Conservation (phyloP, 495 filamentous ascomycete genomes). For the Neurospora tetrasperma region DNA sequence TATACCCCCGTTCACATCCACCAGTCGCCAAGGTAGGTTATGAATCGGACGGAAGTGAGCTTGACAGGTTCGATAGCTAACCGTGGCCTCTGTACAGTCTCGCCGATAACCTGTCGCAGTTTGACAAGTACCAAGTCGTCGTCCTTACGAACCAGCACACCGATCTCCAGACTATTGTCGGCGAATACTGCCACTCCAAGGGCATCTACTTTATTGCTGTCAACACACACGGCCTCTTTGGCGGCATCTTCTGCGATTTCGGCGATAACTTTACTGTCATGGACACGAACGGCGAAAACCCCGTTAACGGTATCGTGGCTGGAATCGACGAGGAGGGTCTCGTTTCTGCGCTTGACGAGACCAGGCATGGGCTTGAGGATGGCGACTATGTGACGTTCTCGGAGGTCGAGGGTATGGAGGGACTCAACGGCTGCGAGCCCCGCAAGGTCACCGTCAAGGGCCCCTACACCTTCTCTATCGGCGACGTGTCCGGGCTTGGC, state of each 20-base stretch:
- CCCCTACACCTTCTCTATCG: conserved; percentile 95
- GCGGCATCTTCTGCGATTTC: conserved; percentile 94
- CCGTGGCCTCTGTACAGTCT: conserved; percentile 31
- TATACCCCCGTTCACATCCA: conserved; percentile 85
- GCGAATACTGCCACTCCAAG: conserved; percentile 87
- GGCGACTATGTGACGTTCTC: conserved; percentile 93
- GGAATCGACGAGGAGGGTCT: conserved; percentile 78
- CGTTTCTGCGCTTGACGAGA: conserved; percentile 92
- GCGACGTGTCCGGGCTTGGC: conserved; percentile 79
- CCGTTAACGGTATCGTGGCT: conserved; percentile 81
- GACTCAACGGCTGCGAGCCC: conserved; percentile 68
- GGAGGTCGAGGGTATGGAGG: conserved; percentile 90
- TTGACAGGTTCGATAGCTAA: conserved; percentile 10
- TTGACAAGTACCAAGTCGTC: conserved; percentile 83
- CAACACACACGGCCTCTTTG: conserved; percentile 89
- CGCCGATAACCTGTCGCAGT: conserved; percentile 57
- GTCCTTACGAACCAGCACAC: conserved; percentile 80
- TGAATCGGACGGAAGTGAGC: neutral
- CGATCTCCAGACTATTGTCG: conserved; percentile 67
- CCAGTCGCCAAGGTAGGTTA: conserved; percentile 36
- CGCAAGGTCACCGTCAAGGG: conserved; percentile 88
- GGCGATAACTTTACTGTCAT: conserved; percentile 84
- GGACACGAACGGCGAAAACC: conserved; percentile 84
- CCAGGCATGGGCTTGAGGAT: conserved; percentile 89
- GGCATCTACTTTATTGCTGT: conserved; percentile 81